phyloP scores from a whole-genome alignment of 139 green algal genomes.

The Micractinium conductrix region DNA sequence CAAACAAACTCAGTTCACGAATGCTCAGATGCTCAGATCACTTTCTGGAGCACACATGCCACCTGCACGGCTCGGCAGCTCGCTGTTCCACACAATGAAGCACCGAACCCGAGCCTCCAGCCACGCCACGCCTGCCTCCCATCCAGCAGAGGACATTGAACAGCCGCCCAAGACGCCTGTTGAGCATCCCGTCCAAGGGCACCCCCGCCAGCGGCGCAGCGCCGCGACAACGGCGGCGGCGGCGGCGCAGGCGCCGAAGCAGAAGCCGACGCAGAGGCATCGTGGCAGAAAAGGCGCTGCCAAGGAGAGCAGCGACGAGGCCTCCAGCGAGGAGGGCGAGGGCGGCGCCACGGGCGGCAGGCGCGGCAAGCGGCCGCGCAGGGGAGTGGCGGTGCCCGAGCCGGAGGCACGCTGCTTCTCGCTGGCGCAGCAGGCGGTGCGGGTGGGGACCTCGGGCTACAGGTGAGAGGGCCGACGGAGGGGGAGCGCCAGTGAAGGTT shows the following conservation, averaged over 20 bases:
- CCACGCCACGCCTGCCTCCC: too few species aligned
- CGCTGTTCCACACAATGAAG: too few species aligned
- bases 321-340: neutral
- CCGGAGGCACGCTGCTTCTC: neutral
- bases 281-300: neutral
- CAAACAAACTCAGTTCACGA: too few species aligned
- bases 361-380: conserved; percentile 3
- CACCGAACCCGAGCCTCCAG: too few species aligned
- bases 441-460: conserved; percentile 21
- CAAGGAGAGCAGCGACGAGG: neutral
- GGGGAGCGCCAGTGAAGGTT: neutral
- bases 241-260: neutral
- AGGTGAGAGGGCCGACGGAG: neutral
- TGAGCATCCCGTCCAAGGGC: neutral
- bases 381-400: neutral
- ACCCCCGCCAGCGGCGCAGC: too few species aligned
- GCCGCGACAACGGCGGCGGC: neutral
- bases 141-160: too few species aligned
- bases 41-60: too few species aligned
- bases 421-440: neutral
- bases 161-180: neutral
- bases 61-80: too few species aligned
- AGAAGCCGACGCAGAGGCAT: neutral
- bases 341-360: neutral
- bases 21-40: too few species aligned